These are phyloP conservation scores for Globisporangium paroecandrum DNA, from an alignment of 352 stramenopile genomes.

Conservation along the genomic window DNA sequence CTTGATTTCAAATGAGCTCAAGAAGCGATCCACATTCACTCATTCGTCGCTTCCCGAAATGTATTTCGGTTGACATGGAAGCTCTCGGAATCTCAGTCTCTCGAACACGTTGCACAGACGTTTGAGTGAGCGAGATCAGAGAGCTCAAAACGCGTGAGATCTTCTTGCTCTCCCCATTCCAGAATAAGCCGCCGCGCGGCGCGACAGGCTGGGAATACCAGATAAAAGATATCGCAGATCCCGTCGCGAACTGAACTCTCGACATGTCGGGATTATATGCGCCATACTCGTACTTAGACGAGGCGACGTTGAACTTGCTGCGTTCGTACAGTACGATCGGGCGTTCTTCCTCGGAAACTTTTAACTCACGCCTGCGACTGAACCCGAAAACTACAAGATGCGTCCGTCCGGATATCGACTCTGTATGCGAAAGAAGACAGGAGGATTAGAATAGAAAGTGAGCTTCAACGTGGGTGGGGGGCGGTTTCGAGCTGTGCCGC, in stretches of 20 bases:
- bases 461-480: not conserved
- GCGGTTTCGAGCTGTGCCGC: conserved; percentile 2
- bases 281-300: not conserved
- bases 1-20: conserved; percentile 1
- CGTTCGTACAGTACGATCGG: not conserved
- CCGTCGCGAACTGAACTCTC: conserved; percentile 2
- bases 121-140: not conserved
- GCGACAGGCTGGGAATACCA: not conserved
- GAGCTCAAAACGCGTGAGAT: not conserved
- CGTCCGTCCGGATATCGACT: not conserved
- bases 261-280: not conserved
- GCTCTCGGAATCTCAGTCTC: not conserved
- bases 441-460: not conserved
- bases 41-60: not conserved
- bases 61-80: not conserved
- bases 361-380: too few species aligned
- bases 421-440: not conserved
- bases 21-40: not conserved
- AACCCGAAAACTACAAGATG: not conserved
- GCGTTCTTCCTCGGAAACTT: not conserved
- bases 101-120: not conserved
- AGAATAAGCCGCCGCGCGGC: not conserved
- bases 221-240: not conserved
- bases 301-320: conserved; percentile 2
- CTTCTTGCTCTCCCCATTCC: not conserved